Conservation (phyloP, 1,284 basidiomycete genomes). For the Ceratobasidium sp. region DNA sequence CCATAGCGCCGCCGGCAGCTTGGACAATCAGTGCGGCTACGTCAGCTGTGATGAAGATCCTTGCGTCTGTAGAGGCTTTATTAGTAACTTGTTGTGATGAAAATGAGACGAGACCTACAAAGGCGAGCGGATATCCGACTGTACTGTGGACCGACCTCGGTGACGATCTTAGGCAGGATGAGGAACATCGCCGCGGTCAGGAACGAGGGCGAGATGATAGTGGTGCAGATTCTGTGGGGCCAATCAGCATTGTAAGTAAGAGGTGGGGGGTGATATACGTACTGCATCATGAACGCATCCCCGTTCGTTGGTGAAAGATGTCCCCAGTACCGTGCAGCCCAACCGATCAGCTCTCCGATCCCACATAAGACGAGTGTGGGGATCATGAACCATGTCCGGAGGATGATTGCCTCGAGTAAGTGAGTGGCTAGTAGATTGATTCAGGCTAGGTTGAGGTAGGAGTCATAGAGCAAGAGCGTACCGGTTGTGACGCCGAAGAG, state of each 20-base stretch:
- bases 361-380: constrained; percentile 59
- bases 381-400: constrained; percentile 68
- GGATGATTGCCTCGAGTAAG: constrained; percentile 61
- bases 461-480: constrained; percentile 44
- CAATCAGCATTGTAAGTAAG: constrained; percentile 1
- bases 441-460: not conserved
- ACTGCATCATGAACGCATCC: constrained; percentile 66
- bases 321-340: constrained; percentile 53
- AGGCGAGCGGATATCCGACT: constrained; percentile 56
- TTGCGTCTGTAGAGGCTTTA: constrained; percentile 42
- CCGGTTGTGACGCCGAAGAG: constrained; percentile 62
- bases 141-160: constrained; percentile 8
- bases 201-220: constrained; percentile 41
- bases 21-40: constrained; percentile 48
- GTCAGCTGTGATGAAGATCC: constrained; percentile 48
- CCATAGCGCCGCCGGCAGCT: constrained; percentile 51
- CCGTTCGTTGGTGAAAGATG: constrained; percentile 40
- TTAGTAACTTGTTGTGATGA: not conserved
- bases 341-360: constrained; percentile 65
- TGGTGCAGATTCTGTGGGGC: constrained; percentile 14
- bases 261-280: constrained; percentile 40
- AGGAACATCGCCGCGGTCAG: constrained; percentile 49
- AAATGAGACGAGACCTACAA: constrained; percentile 50
- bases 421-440: constrained; percentile 60
- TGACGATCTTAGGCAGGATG: constrained; percentile 58